Percentiles rank a stretch among this genome's conserved stretches.
Evolutionary conservation across 2,329 filamentous ascomycete genomes (phyloP).

Genomic region (Fragosphaeria purpurea): DNA sequence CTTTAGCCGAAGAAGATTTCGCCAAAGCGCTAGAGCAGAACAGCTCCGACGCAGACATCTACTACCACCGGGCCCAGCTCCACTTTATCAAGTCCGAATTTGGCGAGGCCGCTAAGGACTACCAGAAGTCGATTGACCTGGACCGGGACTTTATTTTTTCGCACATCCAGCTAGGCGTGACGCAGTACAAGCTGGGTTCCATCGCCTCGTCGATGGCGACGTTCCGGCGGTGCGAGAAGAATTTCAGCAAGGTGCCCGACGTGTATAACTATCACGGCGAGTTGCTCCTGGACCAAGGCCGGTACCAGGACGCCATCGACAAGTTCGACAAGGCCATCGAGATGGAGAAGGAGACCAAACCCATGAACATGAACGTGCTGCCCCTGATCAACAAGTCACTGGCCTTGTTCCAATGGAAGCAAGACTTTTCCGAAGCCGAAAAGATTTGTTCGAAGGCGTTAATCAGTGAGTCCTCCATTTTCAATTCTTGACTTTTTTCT

Average conservation of each 20-base stretch:
- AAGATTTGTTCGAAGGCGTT: conserved; percentile 94
- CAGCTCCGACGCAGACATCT: conserved; percentile 86
- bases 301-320: conserved; percentile 89
- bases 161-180: conserved; percentile 97
- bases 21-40: conserved; percentile 77
- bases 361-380: conserved; percentile 92
- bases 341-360: conserved; percentile 92
- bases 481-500: conserved; percentile 10
- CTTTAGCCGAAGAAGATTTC: conserved; percentile 82
- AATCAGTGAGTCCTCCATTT: conserved; percentile 59
- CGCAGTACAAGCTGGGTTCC: conserved; percentile 99
- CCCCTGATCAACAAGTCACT: conserved; percentile 98
- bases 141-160: conserved; percentile 97
- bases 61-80: conserved; percentile 96
- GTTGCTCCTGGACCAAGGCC: conserved; percentile 89
- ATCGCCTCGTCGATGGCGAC: conserved; percentile 98
- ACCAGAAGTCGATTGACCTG: conserved; percentile 97
- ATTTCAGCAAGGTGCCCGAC: conserved; percentile 91
- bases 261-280: conserved; percentile 99
- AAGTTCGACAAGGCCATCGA: conserved; percentile 98
- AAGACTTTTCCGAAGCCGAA: conserved; percentile 89
- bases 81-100: conserved; percentile 97
- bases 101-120: conserved; percentile 89
- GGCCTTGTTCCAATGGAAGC: conserved; percentile 95
- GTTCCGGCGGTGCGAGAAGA: conserved; percentile 95